Evolutionary conservation across 371 early-diverging fungal genomes (phyloP).

Genomic region (Furculomyces boomerangus): DNA sequence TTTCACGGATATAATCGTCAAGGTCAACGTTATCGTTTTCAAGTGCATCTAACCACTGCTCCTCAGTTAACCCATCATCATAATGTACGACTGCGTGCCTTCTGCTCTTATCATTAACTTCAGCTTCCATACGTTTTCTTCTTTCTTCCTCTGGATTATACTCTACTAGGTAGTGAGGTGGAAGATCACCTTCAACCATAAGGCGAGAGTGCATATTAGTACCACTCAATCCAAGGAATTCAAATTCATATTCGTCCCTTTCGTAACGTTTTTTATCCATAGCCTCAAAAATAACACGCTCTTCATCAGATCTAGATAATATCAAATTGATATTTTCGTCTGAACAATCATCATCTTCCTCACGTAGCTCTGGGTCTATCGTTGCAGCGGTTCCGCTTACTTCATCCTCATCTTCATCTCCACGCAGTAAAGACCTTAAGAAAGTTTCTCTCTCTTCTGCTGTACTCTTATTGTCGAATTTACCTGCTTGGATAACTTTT

Average conservation of each 20-base stretch:
- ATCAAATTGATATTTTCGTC: constrained; percentile 80
- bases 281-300: constrained; percentile 41
- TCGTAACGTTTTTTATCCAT: constrained; percentile 48
- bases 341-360: constrained; percentile 59
- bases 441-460: constrained; percentile 83
- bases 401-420: constrained; percentile 3
- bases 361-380: constrained; percentile 38
- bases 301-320: constrained; percentile 55
- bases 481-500: constrained; percentile 97
- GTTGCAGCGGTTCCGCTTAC: neutral
- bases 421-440: constrained; percentile 65
- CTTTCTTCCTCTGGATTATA: constrained; percentile 24
- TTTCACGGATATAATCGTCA: constrained; percentile 35
- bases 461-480: constrained; percentile 91
- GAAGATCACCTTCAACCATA: constrained; percentile 72
- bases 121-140: constrained; percentile 21
- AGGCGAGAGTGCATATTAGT: constrained; percentile 48
- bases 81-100: constrained; percentile 61
- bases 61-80: constrained; percentile 86
- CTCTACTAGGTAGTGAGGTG: constrained; percentile 48
- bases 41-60: constrained; percentile 69
- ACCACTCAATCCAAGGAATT: constrained; percentile 24
- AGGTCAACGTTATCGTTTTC: constrained; percentile 33
- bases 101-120: constrained; percentile 41
- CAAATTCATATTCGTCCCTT: constrained; percentile 28